phyloP scores from a whole-genome alignment of 2,329 filamentous ascomycete species.

The Leptographium procerum region DNA sequence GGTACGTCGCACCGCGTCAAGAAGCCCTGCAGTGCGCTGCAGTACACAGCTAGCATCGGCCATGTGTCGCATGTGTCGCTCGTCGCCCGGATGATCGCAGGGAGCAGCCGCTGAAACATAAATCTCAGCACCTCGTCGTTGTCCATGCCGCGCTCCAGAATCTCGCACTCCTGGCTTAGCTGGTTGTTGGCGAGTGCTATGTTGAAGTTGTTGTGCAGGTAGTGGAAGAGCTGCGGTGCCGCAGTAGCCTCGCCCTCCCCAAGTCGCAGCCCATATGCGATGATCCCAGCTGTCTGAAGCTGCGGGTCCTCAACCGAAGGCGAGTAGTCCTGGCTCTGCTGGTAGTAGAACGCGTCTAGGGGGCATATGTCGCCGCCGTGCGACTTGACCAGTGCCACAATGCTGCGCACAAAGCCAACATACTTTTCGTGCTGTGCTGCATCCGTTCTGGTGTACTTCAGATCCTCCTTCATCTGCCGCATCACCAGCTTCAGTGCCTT shows the following conservation, averaged over 20 bases:
- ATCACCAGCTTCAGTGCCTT: conserved; percentile 35
- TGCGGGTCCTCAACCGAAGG: conserved; percentile 44
- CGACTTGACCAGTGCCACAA: conserved; percentile 42
- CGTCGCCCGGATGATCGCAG: conserved; percentile 34
- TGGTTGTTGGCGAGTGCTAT: conserved; percentile 37
- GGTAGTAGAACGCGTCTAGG: conserved; percentile 44
- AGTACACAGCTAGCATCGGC: conserved; percentile 39
- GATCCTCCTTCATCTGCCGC: conserved; percentile 42
- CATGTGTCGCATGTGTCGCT: conserved; percentile 26
- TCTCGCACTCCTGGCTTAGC: conserved; percentile 32
- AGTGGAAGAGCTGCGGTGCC: conserved; percentile 40
- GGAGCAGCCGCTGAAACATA: conserved; percentile 40
- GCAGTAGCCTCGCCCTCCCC: conserved; percentile 38
- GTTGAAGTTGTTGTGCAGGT: conserved; percentile 47
- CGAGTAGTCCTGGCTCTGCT: conserved; percentile 43
- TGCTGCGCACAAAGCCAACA: conserved; percentile 38
- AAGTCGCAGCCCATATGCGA: conserved; percentile 44
- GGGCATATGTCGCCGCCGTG: conserved; percentile 41
- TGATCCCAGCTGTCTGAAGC: conserved; percentile 42
- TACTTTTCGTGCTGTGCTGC: conserved; percentile 32
- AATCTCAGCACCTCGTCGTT: conserved; percentile 33
- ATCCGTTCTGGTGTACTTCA: conserved; percentile 24
- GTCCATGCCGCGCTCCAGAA: conserved; percentile 38
- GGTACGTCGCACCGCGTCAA: conserved; percentile 24
- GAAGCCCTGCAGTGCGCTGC: conserved; percentile 27